Base-by-base conservation (phyloP, 2,329 filamentous ascomycete genomes). In the Penicillium sp. region DNA sequence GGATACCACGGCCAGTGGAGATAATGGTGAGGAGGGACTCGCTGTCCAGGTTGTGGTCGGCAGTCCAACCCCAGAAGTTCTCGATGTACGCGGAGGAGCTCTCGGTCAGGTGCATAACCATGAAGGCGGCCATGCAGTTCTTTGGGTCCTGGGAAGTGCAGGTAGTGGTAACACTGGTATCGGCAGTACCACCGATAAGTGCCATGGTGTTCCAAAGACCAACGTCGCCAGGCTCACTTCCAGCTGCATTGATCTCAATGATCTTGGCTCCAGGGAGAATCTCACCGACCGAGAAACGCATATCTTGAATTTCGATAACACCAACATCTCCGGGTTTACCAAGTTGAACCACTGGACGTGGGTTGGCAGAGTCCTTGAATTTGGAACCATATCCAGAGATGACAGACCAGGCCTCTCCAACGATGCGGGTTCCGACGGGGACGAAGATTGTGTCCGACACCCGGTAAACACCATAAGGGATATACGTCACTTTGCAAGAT, bases 341-440 rank as follows among this genome's bases (percentile, higher is more conserved):
- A 3, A 87, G 75, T 61, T 75, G 70, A 10, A 85, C 68, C 18
- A 86, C 72, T 1, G 81, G 73, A 42, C 71, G 70, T 0, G 84
- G 83, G 36, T 71, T 71, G 42, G 57, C 68, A 0, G 71, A 66
- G 52, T 78, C 70, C 49, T 64, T 73, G 67, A 81, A 86, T 43
- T 71, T 75, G 54, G 65, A 54, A 2, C 83, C 83, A 3, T 69
- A 70, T 9, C 74, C 83, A 2, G 75, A 77, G 66, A 82, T 82
- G 5, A 74, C 72, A 7, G 81, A 74, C 75, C 81, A 83, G 1
- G 76, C 79, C 64, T 85, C 80, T 29, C 84, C 84, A 6, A 83
- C 73, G 34, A 86, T 78, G 2, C 77, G 75, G 2, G 80, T 79
- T 13, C 79, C 76, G 5, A 72, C 65, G 0, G 80, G 80, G 27